Percentiles rank a stretch among this genome's conserved stretches.
phyloP scores from a whole-genome alignment of 768 basidiomycete species.

The Kwoniella botswanensis region DNA sequence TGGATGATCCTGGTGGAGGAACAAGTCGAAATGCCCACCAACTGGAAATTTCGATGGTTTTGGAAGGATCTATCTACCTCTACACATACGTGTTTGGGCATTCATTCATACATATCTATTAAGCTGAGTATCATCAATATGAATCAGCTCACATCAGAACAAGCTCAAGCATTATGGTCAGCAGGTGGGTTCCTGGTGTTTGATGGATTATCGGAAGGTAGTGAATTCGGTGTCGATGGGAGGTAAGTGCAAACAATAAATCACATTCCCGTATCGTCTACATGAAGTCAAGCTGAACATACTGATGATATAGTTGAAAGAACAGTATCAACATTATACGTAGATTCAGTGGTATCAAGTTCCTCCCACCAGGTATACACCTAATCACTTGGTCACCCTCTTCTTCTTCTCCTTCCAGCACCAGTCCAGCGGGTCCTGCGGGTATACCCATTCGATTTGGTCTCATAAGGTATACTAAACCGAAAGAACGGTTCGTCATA shows the following conservation, averaged over 20 bases:
- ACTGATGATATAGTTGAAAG: constrained; percentile 4
- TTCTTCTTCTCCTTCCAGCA: constrained; percentile 10
- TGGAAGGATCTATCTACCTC: too few relatives aligned
- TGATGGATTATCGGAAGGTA: constrained; percentile 50
- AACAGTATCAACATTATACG: constrained; percentile 45
- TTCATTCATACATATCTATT: neutral
- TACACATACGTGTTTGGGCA: neutral
- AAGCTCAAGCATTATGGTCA: constrained; percentile 53
- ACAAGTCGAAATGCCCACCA: neutral
- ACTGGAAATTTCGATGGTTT: too few relatives aligned
- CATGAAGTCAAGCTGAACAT: neutral
- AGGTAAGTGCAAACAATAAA: constrained; percentile 34
- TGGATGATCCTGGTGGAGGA: neutral
- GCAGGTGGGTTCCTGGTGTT: constrained; percentile 58
- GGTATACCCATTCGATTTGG: constrained; percentile 54
- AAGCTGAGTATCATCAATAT: constrained; percentile 10
- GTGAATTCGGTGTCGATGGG: constrained; percentile 59
- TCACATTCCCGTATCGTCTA: neutral
- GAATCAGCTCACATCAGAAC: constrained; percentile 45
- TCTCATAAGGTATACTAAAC: constrained; percentile 40
- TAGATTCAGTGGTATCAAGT: constrained; percentile 58
- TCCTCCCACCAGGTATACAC: constrained; percentile 59
- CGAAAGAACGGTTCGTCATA: constrained; percentile 9
- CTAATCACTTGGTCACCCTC: constrained; percentile 56
- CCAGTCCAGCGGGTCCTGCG: constrained; percentile 15